These are phyloP conservation scores for Saururus chinensis DNA, from an alignment of 164 flowering plant species.

Conservation along the genomic window DNA sequence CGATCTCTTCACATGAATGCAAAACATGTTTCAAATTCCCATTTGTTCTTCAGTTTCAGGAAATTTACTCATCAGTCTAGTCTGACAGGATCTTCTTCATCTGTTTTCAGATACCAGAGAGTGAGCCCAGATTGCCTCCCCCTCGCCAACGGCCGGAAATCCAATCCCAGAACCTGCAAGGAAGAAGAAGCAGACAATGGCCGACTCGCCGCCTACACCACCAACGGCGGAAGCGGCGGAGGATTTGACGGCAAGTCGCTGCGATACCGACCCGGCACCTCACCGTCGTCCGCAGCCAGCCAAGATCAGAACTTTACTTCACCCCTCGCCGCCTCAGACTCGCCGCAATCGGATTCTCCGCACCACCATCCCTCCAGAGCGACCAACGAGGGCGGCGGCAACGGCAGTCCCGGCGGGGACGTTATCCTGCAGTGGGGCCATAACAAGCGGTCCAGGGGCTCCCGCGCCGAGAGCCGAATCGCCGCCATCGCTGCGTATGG, in stretches of 20 bases:
- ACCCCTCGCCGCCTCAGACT: slow-evolving; percentile 4
- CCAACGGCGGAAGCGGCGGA: background rate
- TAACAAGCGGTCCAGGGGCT: slow-evolving; percentile 26
- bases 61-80: no score
- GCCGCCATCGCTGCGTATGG: background rate
- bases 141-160: slow-evolving; percentile 19
- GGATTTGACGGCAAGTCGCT: slow-evolving; percentile 11
- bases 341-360: slow-evolving; percentile 5
- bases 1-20: background rate
- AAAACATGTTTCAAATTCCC: no score
- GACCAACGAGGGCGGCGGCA: slow-evolving; percentile 5
- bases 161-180: slow-evolving; percentile 11
- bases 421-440: slow-evolving; percentile 35
- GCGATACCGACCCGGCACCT: slow-evolving; percentile 10
- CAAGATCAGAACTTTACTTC: slow-evolving; percentile 11
- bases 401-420: slow-evolving; percentile 10
- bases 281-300: slow-evolving; percentile 9
- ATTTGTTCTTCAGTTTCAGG: no score
- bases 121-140: slow-evolving; percentile 24
- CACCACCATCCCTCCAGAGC: slow-evolving; percentile 1
- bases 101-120: slow-evolving; percentile 25
- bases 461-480: slow-evolving; percentile 16
- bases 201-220: slow-evolving; percentile 5
- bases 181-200: slow-evolving; percentile 16
- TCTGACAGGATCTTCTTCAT: background rate